These are phyloP conservation scores for Oxytropis ochrocephala DNA, from an alignment of 306 rosid genomes.

Conservation along the genomic window DNA sequence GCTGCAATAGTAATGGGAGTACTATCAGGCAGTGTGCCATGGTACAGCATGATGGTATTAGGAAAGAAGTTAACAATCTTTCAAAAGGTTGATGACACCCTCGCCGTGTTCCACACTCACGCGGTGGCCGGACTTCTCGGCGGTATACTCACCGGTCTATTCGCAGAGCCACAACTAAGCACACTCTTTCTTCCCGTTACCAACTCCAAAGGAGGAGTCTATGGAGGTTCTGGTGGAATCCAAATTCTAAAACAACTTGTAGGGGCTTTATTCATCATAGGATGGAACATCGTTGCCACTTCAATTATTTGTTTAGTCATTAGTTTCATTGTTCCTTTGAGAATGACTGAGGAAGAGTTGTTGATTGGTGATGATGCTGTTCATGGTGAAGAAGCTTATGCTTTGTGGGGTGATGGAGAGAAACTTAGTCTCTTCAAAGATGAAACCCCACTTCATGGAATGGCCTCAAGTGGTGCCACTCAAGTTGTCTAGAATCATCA, in stretches of 20 bases:
- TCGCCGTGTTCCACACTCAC: slow-evolving; percentile 58
- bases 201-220: slow-evolving; percentile 34
- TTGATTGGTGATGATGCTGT: slow-evolving; percentile 49
- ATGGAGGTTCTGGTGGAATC: slow-evolving; percentile 45
- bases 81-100: slow-evolving; percentile 48
- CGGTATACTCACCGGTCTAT: slow-evolving; percentile 49
- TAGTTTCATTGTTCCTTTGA: slow-evolving; percentile 24
- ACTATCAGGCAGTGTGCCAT: slow-evolving; percentile 54
- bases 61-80: slow-evolving; percentile 37
- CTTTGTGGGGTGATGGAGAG: slow-evolving; percentile 61
- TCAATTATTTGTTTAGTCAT: slow-evolving; percentile 38
- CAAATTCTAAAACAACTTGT: slow-evolving; percentile 48
- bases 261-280: slow-evolving; percentile 39
- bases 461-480: slow-evolving; percentile 33
- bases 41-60: slow-evolving; percentile 57
- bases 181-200: slow-evolving; percentile 31
- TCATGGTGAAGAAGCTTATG: slow-evolving; percentile 70
- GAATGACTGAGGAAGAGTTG: slow-evolving; percentile 56
- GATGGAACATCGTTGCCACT: slow-evolving; percentile 45
- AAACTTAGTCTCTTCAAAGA: slow-evolving; percentile 27
- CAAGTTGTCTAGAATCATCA: slow-evolving; percentile 21
- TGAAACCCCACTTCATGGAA: slow-evolving; percentile 21
- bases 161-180: slow-evolving; percentile 43
- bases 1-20: slow-evolving; percentile 59
- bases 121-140: slow-evolving; percentile 56